Evolutionary conservation across 805 yeast genomes (phyloP), one percentile per base, ranked within the genome.

Genomic region (Metschnikowia koreensis): DNA sequence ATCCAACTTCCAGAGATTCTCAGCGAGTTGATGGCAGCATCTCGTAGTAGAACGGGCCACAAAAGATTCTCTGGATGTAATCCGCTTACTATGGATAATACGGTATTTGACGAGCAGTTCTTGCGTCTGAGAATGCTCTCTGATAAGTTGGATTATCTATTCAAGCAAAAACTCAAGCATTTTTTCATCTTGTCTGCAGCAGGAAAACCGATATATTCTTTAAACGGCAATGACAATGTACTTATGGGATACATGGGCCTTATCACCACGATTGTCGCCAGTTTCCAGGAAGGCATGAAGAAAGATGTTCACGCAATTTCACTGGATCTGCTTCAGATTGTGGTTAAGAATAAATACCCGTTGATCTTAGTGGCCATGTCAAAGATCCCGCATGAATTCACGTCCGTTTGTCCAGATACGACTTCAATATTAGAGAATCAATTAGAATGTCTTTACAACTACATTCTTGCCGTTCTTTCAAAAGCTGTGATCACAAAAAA

Each of bases 181-280:
- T 88, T 86, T 62, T 86, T 89, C 59, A 81, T 91, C 3, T 71
- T 91, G 9, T 87, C 96, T 0, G 72, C 84, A 1, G 96, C 97
- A 1, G 97, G 97, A 0, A 91, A 91, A 64, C 96, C 96, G 1
- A 85, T 91, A 6, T 91, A 86, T 66, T 81, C 96, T 1, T 74
- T 85, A 76, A 81, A 84, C 63, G 96, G 94, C 1, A 71, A 82
- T 1, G 92, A 88, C 48, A 84, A 82, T 37, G 67, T 82, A 13
- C 74, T 86, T 1, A 69, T 87, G 41, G 86, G 89, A 0, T 86
- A 86, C 60, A 82, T 86, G 72, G 97, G 96, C 0, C 74, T 91
- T 1, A 79, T 91, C 2, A 92, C 91, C 57, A 89, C 97, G 0
- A 80, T 91, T 7, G 78, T 89, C 8, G 81, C 86, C 10, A 84